Percentiles rank a stretch among this genome's conserved stretches.
Evolutionary conservation across 169 alveolate species (phyloP).

Genomic region (Plasmodium gonderi): DNA sequence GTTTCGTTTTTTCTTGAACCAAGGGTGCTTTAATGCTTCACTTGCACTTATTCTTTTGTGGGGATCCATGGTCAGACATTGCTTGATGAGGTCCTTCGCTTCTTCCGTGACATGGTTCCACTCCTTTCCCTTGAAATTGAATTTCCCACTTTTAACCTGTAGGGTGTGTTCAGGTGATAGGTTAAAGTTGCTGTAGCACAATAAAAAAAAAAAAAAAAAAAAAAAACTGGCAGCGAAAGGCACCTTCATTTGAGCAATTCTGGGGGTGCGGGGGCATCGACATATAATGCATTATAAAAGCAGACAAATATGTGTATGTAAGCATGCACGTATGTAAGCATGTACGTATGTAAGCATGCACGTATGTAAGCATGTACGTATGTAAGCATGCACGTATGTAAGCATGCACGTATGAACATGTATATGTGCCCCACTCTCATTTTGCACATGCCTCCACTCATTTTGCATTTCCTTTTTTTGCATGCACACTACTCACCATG

Average conservation of each 20-base stretch:
- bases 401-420: neutral
- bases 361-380: no score
- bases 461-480: neutral
- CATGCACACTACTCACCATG: conserved; percentile 2
- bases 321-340: no score
- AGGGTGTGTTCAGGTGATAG: no score
- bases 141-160: conserved; percentile 86
- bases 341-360: no score
- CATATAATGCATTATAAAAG: no score
- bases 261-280: no score
- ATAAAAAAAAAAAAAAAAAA: neutral
- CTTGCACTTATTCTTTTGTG: conserved; percentile 89
- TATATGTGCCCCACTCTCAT: no score
- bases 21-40: conserved; percentile 88
- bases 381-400: no score
- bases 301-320: no score
- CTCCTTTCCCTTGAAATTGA: conserved; percentile 88
- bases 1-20: conserved; percentile 83
- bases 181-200: neutral
- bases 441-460: neutral
- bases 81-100: conserved; percentile 91
- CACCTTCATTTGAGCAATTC: no score
- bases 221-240: neutral
- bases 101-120: conserved; percentile 89
- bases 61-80: conserved; percentile 88